phyloP scores from a whole-genome alignment of 1,284 basidiomycete species.

The Boletus hoseneyae region DNA sequence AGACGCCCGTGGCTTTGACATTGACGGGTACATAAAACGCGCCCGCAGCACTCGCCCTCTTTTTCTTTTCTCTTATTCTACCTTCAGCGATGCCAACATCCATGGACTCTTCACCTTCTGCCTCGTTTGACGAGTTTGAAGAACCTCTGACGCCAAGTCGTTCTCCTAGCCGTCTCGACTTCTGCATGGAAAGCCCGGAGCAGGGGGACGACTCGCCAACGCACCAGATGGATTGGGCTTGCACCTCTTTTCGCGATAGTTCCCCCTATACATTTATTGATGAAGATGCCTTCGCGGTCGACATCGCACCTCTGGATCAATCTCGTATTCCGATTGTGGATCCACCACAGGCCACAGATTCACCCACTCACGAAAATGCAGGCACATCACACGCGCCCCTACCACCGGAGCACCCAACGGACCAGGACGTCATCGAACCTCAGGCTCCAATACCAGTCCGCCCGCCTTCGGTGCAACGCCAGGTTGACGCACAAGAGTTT shows the following conservation, averaged over 20 bases:
- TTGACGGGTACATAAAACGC: slow-evolving; percentile 15
- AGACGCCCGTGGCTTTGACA: slow-evolving; percentile 4
- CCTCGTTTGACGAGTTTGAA: slow-evolving; percentile 15
- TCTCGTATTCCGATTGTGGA: background rate
- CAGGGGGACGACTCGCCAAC: background rate
- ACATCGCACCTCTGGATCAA: slow-evolving; percentile 3
- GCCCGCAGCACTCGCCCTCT: slow-evolving; percentile 2
- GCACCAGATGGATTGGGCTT: slow-evolving; percentile 15
- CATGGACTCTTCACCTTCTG: slow-evolving; percentile 12
- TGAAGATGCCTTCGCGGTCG: slow-evolving; percentile 7
- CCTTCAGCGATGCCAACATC: background rate
- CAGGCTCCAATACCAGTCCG: slow-evolving; percentile 25
- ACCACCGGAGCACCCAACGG: slow-evolving; percentile 2
- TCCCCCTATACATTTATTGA: slow-evolving; percentile 4
- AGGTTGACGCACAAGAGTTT: slow-evolving; percentile 3
- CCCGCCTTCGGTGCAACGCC: slow-evolving; percentile 7
- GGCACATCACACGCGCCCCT: background rate
- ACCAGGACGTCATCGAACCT: slow-evolving; percentile 5
- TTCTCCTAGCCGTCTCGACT: slow-evolving; percentile 35
- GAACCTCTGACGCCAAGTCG: slow-evolving; percentile 20
- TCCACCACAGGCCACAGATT: slow-evolving; percentile 6
- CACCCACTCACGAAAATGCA: slow-evolving; percentile 2
- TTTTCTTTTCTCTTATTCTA: background rate
- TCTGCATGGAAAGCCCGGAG: slow-evolving; percentile 20
- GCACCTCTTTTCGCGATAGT: background rate